phyloP scores from a whole-genome alignment of 352 stramenopile species.

The Aphanomyces astaci region DNA sequence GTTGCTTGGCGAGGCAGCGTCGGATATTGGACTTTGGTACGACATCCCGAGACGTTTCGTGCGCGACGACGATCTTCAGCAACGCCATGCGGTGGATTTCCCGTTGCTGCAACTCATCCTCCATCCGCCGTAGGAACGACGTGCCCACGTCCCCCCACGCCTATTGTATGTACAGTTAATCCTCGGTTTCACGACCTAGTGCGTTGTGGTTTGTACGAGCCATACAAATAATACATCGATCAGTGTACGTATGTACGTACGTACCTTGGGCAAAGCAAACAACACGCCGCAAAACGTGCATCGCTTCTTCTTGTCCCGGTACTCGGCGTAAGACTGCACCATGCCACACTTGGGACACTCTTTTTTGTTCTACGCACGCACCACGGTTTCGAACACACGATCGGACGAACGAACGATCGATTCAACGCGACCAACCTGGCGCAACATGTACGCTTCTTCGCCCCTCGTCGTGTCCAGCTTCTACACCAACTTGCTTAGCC shows the following conservation, averaged over 20 bases:
- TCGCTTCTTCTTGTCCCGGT: constrained; percentile 81
- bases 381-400: background rate
- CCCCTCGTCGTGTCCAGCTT: constrained; percentile 62
- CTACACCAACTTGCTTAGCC: constrained; percentile 28
- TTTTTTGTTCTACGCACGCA: constrained; percentile 56
- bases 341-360: constrained; percentile 57
- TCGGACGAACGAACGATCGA: too few relatives aligned
- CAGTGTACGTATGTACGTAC: too few relatives aligned
- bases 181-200: too few relatives aligned
- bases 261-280: constrained; percentile 42
- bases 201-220: too few relatives aligned
- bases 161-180: too few relatives aligned
- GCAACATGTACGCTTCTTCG: constrained; percentile 66
- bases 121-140: constrained; percentile 56
- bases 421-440: constrained; percentile 34
- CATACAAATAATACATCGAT: too few relatives aligned
- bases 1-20: constrained; percentile 2
- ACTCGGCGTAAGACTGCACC: constrained; percentile 71
- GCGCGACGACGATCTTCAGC: constrained; percentile 32
- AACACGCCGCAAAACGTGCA: constrained; percentile 71
- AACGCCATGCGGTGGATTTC: constrained; percentile 48
- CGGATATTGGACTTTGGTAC: constrained; percentile 49
- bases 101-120: constrained; percentile 34
- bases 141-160: constrained; percentile 66
- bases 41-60: constrained; percentile 31